Percentiles rank a stretch among this genome's conserved stretches.
Evolutionary conservation across 108 stramenopile genomes (phyloP).

Genomic region (Skeletonema menzelii): DNA sequence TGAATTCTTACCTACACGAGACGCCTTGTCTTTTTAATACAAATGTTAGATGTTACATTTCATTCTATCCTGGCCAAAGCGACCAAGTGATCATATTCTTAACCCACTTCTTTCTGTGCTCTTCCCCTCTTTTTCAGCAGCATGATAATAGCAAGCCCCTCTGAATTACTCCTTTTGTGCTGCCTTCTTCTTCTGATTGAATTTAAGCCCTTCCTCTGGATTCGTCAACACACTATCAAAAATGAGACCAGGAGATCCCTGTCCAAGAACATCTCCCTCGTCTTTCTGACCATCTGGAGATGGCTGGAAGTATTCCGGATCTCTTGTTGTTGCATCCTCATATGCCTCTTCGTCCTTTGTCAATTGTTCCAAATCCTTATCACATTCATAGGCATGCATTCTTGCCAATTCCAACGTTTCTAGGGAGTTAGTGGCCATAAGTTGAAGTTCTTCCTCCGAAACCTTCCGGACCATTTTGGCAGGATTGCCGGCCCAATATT

Average conservation of each 20-base stretch:
- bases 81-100: neutral
- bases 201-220: slow-evolving; percentile 77
- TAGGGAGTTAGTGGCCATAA: slow-evolving; percentile 47
- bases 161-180: neutral
- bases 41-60: slow-evolving; percentile 1
- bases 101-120: neutral
- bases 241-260: slow-evolving; percentile 85
- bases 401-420: slow-evolving; percentile 64
- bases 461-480: slow-evolving; percentile 88
- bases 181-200: slow-evolving; percentile 41
- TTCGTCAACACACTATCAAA: slow-evolving; percentile 82
- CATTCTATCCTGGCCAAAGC: neutral
- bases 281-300: slow-evolving; percentile 6
- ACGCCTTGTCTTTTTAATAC: too few species aligned
- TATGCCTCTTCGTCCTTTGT: slow-evolving; percentile 67
- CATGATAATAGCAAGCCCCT: neutral
- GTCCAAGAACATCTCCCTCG: slow-evolving; percentile 72
- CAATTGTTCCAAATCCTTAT: slow-evolving; percentile 78
- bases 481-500: slow-evolving; percentile 92
- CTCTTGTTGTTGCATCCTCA: slow-evolving; percentile 58
- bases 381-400: slow-evolving; percentile 75
- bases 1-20: too few species aligned
- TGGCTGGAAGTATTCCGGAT: slow-evolving; percentile 70
- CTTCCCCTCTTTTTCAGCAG: neutral
- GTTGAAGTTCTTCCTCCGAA: slow-evolving; percentile 70